These are phyloP conservation scores for Fusarium globosum DNA, from an alignment of 2,329 filamentous ascomycete species.

Conservation along the genomic window DNA sequence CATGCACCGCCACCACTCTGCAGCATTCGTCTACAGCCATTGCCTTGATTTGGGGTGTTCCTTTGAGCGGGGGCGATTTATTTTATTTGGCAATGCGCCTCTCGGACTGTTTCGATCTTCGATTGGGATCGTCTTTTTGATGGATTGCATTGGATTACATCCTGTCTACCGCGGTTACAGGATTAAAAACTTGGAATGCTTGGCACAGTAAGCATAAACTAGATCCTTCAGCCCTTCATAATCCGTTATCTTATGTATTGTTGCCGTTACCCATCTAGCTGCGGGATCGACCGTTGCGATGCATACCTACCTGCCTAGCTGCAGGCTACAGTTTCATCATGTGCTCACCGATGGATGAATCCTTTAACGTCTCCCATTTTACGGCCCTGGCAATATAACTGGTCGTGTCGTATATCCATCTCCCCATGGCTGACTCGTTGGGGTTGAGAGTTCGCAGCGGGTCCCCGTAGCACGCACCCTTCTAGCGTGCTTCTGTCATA, in stretches of 20 bases:
- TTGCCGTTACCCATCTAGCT: not conserved
- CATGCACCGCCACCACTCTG: constrained; percentile 17
- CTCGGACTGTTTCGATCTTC: not conserved
- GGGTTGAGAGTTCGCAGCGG: constrained; percentile 7
- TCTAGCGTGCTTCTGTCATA: constrained; percentile 28
- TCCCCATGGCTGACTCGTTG: constrained; percentile 15
- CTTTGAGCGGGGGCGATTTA: not conserved
- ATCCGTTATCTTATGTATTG: not conserved
- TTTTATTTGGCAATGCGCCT: not conserved
- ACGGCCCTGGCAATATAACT: not conserved
- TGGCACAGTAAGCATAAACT: constrained; percentile 6
- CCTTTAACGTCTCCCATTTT: not conserved
- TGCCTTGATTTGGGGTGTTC: not conserved
- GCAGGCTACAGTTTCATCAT: constrained; percentile 9
- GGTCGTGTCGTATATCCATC: constrained; percentile 9
- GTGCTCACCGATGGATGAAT: not conserved
- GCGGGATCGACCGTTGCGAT: constrained; percentile 3
- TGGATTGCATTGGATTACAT: not conserved
- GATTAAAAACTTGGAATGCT: not conserved
- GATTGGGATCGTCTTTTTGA: constrained; percentile 3
- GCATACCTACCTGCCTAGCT: not conserved
- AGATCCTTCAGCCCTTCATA: constrained; percentile 9
- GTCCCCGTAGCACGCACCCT: not conserved
- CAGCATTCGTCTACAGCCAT: not conserved
- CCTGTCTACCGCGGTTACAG: not conserved